Percentiles rank a stretch among this genome's conserved stretches.
Evolutionary conservation across 768 basidiomycete genomes (phyloP).

Genomic region (Cubamyces sp.): DNA sequence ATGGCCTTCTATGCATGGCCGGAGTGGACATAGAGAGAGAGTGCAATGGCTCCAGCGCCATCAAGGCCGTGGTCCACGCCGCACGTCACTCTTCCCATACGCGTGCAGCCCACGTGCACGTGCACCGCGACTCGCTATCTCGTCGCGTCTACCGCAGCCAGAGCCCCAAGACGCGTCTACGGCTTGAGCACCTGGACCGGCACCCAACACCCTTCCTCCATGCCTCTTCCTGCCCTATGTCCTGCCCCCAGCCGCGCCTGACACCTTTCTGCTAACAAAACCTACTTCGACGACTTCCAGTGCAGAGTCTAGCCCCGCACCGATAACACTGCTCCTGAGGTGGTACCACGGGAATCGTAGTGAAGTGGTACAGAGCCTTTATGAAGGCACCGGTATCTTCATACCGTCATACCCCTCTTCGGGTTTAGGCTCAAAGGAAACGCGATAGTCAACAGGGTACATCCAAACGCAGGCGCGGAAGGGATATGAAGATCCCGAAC

Average conservation of each 20-base stretch:
- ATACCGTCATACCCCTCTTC: no score
- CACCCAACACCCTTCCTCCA: neutral
- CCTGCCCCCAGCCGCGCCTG: no score
- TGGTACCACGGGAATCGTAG: no score
- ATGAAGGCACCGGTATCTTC: no score
- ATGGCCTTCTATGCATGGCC: conserved; percentile 14
- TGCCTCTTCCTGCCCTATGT: conserved; percentile 1
- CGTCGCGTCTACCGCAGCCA: neutral
- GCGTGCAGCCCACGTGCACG: conserved; percentile 14
- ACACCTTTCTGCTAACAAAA: no score
- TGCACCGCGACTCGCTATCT: conserved; percentile 8
- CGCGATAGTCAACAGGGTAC: neutral
- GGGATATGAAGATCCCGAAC: conserved; percentile 7
- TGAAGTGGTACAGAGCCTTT: no score
- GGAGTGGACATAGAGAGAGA: conserved; percentile 18
- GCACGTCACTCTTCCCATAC: conserved; percentile 23
- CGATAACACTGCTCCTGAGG: no score
- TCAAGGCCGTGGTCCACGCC: conserved; percentile 19
- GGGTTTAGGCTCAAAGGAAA: neutral
- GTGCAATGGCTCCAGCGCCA: conserved; percentile 19
- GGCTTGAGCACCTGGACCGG: neutral
- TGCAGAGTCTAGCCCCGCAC: no score
- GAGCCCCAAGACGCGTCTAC: conserved; percentile 6
- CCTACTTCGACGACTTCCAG: no score
- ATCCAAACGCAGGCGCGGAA: neutral